These are phyloP conservation scores for Tephrocybe rancida DNA, from an alignment of 768 basidiomycete species.

Conservation along the genomic window DNA sequence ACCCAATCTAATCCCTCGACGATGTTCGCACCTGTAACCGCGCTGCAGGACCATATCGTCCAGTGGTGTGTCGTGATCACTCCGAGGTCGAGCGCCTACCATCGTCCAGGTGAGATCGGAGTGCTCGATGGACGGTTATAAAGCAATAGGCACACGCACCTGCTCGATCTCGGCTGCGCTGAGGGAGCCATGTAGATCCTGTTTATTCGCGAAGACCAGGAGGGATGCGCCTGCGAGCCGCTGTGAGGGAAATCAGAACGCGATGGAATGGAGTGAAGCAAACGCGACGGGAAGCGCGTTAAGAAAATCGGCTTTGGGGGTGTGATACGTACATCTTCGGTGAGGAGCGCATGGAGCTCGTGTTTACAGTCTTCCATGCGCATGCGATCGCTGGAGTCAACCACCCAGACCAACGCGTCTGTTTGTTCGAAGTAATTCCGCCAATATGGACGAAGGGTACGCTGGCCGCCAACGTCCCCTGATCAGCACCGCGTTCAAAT, in stretches of 20 bases:
- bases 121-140: neutral
- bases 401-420: constrained; percentile 98
- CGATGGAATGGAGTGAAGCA: constrained; percentile 1
- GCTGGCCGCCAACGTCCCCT: constrained; percentile 99
- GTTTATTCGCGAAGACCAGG: constrained; percentile 97
- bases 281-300: constrained; percentile 8
- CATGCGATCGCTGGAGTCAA: constrained; percentile 91
- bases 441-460: constrained; percentile 96
- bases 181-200: constrained; percentile 91
- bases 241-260: constrained; percentile 43
- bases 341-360: constrained; percentile 83
- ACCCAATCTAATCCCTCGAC: constrained; percentile 91
- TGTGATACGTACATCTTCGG: constrained; percentile 78
- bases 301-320: constrained; percentile 2
- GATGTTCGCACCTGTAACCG: constrained; percentile 85
- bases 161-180: constrained; percentile 78
- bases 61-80: constrained; percentile 88
- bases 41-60: constrained; percentile 91
- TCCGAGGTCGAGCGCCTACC: constrained; percentile 48
- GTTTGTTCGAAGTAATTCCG: constrained; percentile 99
- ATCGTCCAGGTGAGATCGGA: constrained; percentile 6
- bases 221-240: constrained; percentile 94
- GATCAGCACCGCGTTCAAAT: constrained; percentile 9
- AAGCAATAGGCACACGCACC: constrained; percentile 44
- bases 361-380: constrained; percentile 88